Conservation (phyloP, 1,284 basidiomycete genomes). For the Ceratobasidium sp. region DNA sequence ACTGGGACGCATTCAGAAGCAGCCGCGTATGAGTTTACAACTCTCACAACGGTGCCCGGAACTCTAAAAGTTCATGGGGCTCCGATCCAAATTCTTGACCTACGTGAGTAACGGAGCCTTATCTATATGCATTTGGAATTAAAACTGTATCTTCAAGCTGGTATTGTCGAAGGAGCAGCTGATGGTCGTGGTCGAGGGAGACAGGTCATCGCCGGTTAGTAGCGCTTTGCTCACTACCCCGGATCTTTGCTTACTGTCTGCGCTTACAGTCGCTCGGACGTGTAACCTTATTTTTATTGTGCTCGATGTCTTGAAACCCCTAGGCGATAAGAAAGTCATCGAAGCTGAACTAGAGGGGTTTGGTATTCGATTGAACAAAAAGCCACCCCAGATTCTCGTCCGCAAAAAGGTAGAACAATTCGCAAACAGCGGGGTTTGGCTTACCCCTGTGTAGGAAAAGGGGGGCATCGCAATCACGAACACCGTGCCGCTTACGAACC, state of each 20-base stretch:
- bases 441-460: constrained; percentile 38
- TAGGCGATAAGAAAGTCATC: constrained; percentile 92
- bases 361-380: constrained; percentile 95
- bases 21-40: constrained; percentile 99
- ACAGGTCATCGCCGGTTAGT: constrained; percentile 67
- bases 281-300: constrained; percentile 99
- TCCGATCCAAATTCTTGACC: constrained; percentile 84
- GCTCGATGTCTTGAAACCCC: constrained; percentile 95
- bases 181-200: constrained; percentile 98
- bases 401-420: constrained; percentile 71
- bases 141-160: constrained; percentile 59
- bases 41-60: constrained; percentile 91
- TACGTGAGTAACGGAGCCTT: constrained; percentile 62
- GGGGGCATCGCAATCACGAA: constrained; percentile 82
- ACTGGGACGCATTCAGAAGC: constrained; percentile 97
- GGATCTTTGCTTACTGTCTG: not conserved
- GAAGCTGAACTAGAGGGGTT: constrained; percentile 95
- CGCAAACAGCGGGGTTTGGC: not conserved
- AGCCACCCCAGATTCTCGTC: constrained; percentile 86
- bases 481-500: constrained; percentile 95
- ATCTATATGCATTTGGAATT: constrained; percentile 37
- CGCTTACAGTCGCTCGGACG: constrained; percentile 83
- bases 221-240: not conserved
- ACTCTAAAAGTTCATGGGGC: constrained; percentile 95
- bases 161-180: constrained; percentile 99